Base-by-base conservation (phyloP, 2,329 filamentous ascomycete genomes). In the Penicillium brasilianum region DNA sequence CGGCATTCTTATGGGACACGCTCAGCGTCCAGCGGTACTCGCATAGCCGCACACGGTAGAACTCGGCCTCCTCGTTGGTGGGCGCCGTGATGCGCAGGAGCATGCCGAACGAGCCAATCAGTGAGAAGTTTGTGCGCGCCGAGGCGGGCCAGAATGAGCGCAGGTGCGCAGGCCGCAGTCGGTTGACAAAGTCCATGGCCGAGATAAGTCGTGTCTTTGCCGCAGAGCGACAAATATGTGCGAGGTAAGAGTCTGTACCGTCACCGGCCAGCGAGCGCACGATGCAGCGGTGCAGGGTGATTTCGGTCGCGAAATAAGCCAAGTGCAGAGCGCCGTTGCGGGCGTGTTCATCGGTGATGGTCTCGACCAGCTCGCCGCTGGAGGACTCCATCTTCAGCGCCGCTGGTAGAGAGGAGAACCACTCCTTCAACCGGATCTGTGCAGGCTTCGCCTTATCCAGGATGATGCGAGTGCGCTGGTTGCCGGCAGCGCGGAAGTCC, bases 101-200 rank as follows among this genome's bases (percentile, higher is more conserved):
- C 14, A 91, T 91, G 3, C 93, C 94, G 74, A 98, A 98, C 0
- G 93, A 97, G 58, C 93, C 93, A 71, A 98, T 97, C 11, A 98
- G 84, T 0, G 94, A 93, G 78, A 98, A 97, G 77, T 97, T 97
- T 13, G 79, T 80, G 52, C 79, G 77, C 4, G 80, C 76, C 0
- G 78, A 75, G 5, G 78, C 78, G 28, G 80, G 80, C 94, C 94
- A 98, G 78, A 97, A 97, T 0, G 92, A 87, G n/a, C 90, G 88
- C 32, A 97, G 84, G 71, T 98, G 93, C 37, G 89, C 87, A 0
- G 92, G 92, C 48, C 90, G 92, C 34, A 98, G 85, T 0, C 94
- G 89, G 78, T 97, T 97, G 70, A 97, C 93, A 77, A 97, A 97
- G 75, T 98, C 94, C 91, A 98, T 96, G 65, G 93, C 93, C 22